A percentile compares a stretch with the other conserved stretches of the same genome.
These are phyloP conservation scores for Begonia masoniana DNA, from an alignment of 306 rosid species.

Conservation along the genomic window DNA sequence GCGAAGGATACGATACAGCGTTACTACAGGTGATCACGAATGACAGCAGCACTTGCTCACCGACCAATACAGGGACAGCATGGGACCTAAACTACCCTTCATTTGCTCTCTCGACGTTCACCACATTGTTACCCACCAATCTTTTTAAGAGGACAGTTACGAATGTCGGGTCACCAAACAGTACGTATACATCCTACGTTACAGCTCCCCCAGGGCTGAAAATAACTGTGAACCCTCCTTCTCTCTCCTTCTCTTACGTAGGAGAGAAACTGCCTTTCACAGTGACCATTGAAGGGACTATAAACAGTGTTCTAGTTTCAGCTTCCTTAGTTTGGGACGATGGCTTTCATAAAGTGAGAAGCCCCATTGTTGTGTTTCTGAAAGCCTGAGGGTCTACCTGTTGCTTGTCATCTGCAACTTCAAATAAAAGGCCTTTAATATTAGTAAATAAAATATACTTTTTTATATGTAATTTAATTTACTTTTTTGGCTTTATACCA, in stretches of 20 bases:
- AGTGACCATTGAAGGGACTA: slow-evolving; percentile 17
- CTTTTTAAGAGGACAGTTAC: slow-evolving; percentile 20
- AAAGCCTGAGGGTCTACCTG: background rate
- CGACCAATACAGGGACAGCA: background rate
- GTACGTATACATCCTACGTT: slow-evolving; percentile 26
- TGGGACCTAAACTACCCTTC: slow-evolving; percentile 35
- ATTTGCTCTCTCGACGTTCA: slow-evolving; percentile 9
- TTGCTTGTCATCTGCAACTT: background rate
- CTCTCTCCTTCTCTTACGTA: slow-evolving; percentile 20
- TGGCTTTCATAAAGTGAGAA: slow-evolving; percentile 27
- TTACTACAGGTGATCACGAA: slow-evolving; percentile 10
- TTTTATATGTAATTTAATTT: too few species aligned
- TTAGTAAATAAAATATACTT: too few species aligned
- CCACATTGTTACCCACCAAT: slow-evolving; percentile 1
- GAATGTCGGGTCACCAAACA: slow-evolving; percentile 18
- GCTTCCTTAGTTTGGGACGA: slow-evolving; percentile 38
- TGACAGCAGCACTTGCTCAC: slow-evolving; percentile 12
- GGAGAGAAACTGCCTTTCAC: slow-evolving; percentile 19
- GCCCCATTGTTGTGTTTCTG: slow-evolving; percentile 31
- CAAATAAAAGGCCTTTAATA: background rate
- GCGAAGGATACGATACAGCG: slow-evolving; percentile 12
- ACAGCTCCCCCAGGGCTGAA: slow-evolving; percentile 14
- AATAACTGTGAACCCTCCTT: slow-evolving; percentile 22
- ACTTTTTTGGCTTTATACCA: too few species aligned
- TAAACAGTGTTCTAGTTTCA: slow-evolving; percentile 8